These are phyloP conservation scores for Kuraishia capsulata DNA, from an alignment of 805 yeast genomes.

Conservation along the genomic window DNA sequence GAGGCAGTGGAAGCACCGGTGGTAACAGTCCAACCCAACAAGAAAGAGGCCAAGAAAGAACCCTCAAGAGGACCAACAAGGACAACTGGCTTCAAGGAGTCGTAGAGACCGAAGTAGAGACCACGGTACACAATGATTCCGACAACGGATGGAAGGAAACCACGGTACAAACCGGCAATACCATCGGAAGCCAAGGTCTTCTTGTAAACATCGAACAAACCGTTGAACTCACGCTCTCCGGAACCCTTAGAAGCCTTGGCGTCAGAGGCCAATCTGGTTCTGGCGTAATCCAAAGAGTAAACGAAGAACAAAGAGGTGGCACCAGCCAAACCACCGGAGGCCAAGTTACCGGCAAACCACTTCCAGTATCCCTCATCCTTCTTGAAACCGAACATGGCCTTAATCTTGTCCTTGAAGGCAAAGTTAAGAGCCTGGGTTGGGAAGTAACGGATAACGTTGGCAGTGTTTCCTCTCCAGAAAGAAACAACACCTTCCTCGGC, in stretches of 20 bases:
- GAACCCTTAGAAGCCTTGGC: constrained; percentile 80
- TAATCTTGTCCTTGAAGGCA: constrained; percentile 97
- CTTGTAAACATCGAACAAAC: constrained; percentile 92
- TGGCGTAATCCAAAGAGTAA: constrained; percentile 95
- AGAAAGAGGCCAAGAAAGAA: constrained; percentile 90
- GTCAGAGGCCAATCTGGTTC: constrained; percentile 98
- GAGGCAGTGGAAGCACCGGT: constrained; percentile 98
- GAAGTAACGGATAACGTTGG: constrained; percentile 97
- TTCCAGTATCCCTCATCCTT: constrained; percentile 87
- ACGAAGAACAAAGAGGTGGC: constrained; percentile 89
- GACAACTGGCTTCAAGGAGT: constrained; percentile 91
- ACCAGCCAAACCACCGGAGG: constrained; percentile 99
- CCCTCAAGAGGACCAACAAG: constrained; percentile 93
- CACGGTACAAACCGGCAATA: constrained; percentile 98
- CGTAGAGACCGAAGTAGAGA: constrained; percentile 96
- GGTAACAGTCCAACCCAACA: constrained; percentile 96
- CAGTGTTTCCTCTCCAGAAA: constrained; percentile 99
- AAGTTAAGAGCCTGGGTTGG: constrained; percentile 98
- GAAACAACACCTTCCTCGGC: constrained; percentile 86
- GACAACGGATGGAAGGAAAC: constrained; percentile 96
- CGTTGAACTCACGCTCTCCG: constrained; percentile 96
- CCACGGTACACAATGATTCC: constrained; percentile 99
- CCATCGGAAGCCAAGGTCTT: constrained; percentile 94
- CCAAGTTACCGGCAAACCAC: constrained; percentile 97
- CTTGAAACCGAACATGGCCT: constrained; percentile 94